Conservation (phyloP, 2,329 filamentous ascomycete species). For the Venturia pyrina region DNA sequence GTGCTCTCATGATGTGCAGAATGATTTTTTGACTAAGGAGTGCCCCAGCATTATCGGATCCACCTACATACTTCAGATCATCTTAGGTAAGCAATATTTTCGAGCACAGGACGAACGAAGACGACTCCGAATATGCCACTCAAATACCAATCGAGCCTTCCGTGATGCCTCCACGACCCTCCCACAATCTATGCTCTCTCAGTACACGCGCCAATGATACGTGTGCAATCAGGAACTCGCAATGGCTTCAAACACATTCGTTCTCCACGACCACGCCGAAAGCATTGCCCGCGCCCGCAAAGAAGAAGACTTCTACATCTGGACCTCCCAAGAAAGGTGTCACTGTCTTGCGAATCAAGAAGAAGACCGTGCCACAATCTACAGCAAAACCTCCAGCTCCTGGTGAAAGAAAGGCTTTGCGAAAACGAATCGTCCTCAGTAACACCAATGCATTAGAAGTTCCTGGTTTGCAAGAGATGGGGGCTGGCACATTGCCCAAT, state of each 20-base stretch:
- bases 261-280: slow-evolving; percentile 2
- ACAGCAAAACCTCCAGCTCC: slow-evolving; percentile 47
- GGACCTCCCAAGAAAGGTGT: slow-evolving; percentile 6
- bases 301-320: slow-evolving; percentile 6
- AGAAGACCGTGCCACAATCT: slow-evolving; percentile 16
- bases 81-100: background rate
- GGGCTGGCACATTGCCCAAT: background rate
- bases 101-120: background rate
- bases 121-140: background rate
- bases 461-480: slow-evolving; percentile 27
- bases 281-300: slow-evolving; percentile 3
- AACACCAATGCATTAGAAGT: slow-evolving; percentile 89
- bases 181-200: background rate
- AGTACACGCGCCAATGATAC: background rate
- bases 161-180: background rate
- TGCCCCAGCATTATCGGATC: too few relatives aligned
- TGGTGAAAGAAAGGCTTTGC: slow-evolving; percentile 77
- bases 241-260: background rate
- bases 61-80: too few relatives aligned
- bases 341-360: slow-evolving; percentile 9
- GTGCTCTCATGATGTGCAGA: too few relatives aligned
- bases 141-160: background rate
- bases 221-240: background rate
- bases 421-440: slow-evolving; percentile 83
- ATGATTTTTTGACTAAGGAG: too few relatives aligned